Base-by-base conservation (phyloP, 352 stramenopile genomes). In the Chrysophaeum taylorii region DNA sequence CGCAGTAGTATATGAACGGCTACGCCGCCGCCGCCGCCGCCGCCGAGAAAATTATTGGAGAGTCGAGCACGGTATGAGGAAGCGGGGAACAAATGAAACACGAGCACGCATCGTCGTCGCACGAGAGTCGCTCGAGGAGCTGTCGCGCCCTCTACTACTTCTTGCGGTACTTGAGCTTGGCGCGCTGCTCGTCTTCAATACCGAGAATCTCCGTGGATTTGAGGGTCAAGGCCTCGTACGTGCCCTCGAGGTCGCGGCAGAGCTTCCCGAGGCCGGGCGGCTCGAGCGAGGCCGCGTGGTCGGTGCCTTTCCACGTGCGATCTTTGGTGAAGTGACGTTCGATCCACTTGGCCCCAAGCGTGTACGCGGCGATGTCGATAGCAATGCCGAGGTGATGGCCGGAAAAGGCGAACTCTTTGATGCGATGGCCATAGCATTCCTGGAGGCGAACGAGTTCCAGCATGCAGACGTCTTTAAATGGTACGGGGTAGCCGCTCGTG, bases 161-260 rank as follows among this genome's bases (percentile, higher is more conserved):
- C n/a, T n/a, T n/a, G n/a, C n/a, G n/a, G n/a, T n/a, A 66, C 57
- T 66, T 66, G 57, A 66, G 57, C 57, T 66, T 66, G 57, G 27
- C 57, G 57, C 57, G 57, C 57, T 66, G 57, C 33, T 42, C 15
- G 12, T 5, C 35, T 36, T 66, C 57, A 36, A 66, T 5, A 12
- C 33, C 33, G 9, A 66, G 57, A 35, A 66, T 66, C 5, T 66
- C 57, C 31, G 57, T 43, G 33, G 9, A 12, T 36, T 66, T 66
- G 57, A 31, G 27, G 12, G 33, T 27, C 2, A 66, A 2, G 4
- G 12, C 9, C 57, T 66, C 7, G 33, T 45, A 25, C 15, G 35
- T 31, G 33, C 33, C 57, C 41, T 66, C 4, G 12, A 66, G 36
- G 57, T 66, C 57, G 33, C 57, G 57, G 57, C 25, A 16, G 31